A percentile compares a stretch with the other conserved stretches of the same genome.
Conservation (phyloP, 805 yeast genomes). For the Candida taoyuanica region DNA sequence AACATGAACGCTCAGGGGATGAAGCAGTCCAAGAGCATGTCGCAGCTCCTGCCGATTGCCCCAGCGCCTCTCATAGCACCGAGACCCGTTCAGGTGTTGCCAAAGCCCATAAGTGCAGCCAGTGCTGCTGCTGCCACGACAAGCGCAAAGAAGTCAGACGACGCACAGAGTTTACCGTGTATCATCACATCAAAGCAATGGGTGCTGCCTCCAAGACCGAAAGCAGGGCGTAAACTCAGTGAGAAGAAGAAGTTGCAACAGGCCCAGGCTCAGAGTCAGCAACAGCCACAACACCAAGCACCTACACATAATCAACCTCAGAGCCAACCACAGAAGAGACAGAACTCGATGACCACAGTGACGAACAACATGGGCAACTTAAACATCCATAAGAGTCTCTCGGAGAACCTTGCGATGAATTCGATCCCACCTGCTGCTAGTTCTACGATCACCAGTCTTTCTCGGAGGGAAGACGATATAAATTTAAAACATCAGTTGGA, state of each 20-base stretch:
- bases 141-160: slow-evolving; percentile 4
- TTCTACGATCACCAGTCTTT: not conserved
- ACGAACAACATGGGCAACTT: slow-evolving; percentile 15
- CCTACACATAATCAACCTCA: not conserved
- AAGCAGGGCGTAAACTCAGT: slow-evolving; percentile 57
- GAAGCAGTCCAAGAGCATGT: slow-evolving; percentile 12
- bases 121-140: slow-evolving; percentile 1
- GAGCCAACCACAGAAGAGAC: slow-evolving; percentile 4
- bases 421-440: not conserved
- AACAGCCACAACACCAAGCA: slow-evolving; percentile 2
- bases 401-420: slow-evolving; percentile 6
- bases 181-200: slow-evolving; percentile 62
- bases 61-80: slow-evolving; percentile 21
- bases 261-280: not conserved
- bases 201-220: slow-evolving; percentile 83
- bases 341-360: slow-evolving; percentile 13
- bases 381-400: slow-evolving; percentile 11
- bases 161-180: slow-evolving; percentile 10
- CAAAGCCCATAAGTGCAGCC: slow-evolving; percentile 14
- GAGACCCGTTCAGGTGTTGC: slow-evolving; percentile 20
- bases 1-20: slow-evolving; percentile 14
- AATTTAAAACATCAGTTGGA: slow-evolving; percentile 32
- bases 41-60: slow-evolving; percentile 17
- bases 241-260: slow-evolving; percentile 15
- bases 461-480: slow-evolving; percentile 1